A percentile compares a stretch with the other conserved stretches of the same genome.
These are phyloP conservation scores for Datura wrightii DNA, from an alignment of 257 asterid species.

Conservation along the genomic window DNA sequence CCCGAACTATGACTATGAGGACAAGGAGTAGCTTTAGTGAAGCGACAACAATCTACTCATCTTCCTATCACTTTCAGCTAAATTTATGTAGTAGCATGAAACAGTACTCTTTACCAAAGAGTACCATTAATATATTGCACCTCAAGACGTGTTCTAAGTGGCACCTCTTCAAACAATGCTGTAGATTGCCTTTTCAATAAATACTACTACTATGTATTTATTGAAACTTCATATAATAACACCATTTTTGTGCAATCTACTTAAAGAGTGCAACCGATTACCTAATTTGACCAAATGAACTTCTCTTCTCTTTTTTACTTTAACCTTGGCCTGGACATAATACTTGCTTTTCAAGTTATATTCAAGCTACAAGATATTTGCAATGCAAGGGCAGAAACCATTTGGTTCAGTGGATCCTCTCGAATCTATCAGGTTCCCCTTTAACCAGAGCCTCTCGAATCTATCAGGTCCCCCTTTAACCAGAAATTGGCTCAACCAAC, in stretches of 20 bases:
- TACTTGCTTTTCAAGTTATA: not conserved
- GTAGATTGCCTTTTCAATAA: not conserved
- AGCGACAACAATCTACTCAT: conserved; percentile 2
- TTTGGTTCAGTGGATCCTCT: not conserved
- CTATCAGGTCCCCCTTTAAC: no score
- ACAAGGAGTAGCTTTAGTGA: not conserved
- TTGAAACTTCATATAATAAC: not conserved
- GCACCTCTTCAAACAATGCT: not conserved
- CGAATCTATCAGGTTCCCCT: not conserved
- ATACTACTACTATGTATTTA: not conserved
- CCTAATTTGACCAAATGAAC: not conserved
- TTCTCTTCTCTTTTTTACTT: not conserved
- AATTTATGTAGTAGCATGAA: not conserved
- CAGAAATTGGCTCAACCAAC: no score
- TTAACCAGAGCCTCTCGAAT: not conserved
- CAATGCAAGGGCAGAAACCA: not conserved
- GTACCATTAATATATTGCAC: not conserved
- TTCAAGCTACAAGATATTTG: not conserved
- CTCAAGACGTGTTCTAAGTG: not conserved
- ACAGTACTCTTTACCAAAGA: not conserved
- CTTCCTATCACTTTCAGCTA: not conserved
- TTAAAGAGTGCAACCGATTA: not conserved
- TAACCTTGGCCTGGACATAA: not conserved
- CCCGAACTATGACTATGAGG: not conserved
- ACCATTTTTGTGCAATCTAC: not conserved